Evolutionary conservation across 306 rosid species (phyloP).

Genomic region (Trifolium pratense): DNA sequence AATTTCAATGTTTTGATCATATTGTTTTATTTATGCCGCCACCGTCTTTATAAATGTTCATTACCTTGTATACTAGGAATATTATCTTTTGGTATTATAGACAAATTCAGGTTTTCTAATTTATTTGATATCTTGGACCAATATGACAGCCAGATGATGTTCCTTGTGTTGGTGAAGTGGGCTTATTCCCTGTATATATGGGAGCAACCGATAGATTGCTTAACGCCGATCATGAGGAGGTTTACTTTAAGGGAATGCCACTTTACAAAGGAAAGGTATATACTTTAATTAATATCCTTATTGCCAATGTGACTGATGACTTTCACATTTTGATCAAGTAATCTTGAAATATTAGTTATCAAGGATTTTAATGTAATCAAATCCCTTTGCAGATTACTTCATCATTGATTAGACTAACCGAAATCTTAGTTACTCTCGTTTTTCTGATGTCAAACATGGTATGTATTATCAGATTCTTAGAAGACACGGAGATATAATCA

Average conservation of each 20-base stretch:
- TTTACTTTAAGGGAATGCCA: conserved; percentile 95
- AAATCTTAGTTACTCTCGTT: no score
- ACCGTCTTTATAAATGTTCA: not conserved
- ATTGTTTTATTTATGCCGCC: not conserved
- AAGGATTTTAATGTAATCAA: no score
- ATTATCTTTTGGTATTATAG: not conserved
- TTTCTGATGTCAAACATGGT: no score
- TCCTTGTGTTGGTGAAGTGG: conserved; percentile 84
- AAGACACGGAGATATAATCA: conserved; percentile 87
- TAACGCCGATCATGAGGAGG: conserved; percentile 78
- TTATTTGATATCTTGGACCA: conserved; percentile 42
- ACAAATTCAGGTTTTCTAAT: conserved; percentile 16
- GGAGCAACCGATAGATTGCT: conserved; percentile 82
- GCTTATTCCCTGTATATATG: conserved; percentile 61
- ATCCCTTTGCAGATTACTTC: no score
- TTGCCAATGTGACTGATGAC: conserved; percentile 2
- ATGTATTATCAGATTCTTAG: conserved; percentile 65
- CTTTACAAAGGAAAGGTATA: conserved; percentile 77
- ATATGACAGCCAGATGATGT: conserved; percentile 71
- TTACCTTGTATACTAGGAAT: conserved; percentile 22
- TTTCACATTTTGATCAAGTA: conserved; percentile 24
- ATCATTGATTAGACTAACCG: no score
- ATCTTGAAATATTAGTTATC: conserved; percentile 13
- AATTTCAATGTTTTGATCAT: conserved; percentile 6
- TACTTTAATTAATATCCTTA: conserved; percentile 11